Evolutionary conservation across 192 early-diverging fungal species (phyloP).

Genomic region (Dispira simplex): DNA sequence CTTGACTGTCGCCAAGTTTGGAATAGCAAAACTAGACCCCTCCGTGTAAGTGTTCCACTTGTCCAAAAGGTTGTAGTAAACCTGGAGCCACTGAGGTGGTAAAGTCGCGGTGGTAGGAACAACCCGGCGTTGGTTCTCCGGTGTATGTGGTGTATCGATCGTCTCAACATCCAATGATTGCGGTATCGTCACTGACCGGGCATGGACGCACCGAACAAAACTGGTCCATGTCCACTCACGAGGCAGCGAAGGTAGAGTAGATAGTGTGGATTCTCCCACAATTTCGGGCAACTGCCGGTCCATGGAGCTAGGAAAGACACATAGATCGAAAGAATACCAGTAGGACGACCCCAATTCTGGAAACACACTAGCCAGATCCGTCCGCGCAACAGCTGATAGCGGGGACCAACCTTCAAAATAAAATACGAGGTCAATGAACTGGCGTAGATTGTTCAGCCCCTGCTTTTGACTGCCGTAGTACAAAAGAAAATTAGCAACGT

Average conservation of each 20-base stretch:
- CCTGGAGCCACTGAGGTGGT: background rate
- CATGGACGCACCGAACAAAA: background rate
- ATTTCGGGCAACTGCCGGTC: too few relatives aligned
- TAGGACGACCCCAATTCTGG: too few relatives aligned
- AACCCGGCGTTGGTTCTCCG: background rate
- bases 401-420: constrained; percentile 1
- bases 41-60: background rate
- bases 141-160: background rate
- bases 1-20: background rate
- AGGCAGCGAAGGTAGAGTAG: background rate
- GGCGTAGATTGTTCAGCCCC: background rate
- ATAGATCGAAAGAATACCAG: too few relatives aligned
- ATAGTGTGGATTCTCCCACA: background rate
- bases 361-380: too few relatives aligned
- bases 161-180: background rate
- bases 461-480: background rate
- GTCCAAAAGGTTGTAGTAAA: background rate
- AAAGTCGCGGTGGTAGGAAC: background rate
- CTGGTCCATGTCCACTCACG: background rate
- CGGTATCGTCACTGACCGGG: background rate
- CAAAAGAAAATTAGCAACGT: background rate
- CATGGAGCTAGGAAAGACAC: too few relatives aligned
- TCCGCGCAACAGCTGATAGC: background rate
- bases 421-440: background rate
- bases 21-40: background rate